These are phyloP conservation scores for Yarrowia bubula DNA, from an alignment of 805 yeast species.

Conservation along the genomic window DNA sequence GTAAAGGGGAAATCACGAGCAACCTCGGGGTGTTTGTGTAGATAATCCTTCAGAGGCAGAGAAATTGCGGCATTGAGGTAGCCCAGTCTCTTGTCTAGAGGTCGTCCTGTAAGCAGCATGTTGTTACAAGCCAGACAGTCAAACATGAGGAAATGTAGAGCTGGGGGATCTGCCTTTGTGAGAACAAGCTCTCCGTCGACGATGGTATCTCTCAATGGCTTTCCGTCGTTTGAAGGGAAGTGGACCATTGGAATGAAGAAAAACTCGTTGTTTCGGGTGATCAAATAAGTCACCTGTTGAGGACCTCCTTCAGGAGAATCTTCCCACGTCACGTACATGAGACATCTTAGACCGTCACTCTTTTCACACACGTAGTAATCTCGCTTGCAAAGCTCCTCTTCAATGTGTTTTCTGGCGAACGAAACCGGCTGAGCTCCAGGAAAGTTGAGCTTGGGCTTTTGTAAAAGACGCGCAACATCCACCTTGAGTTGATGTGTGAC, in stretches of 20 bases:
- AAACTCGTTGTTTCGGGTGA: conserved; percentile 86
- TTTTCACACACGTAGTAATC: conserved; percentile 96
- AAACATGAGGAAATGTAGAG: conserved; percentile 74
- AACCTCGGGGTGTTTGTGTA: conserved; percentile 67
- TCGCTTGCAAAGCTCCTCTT: conserved; percentile 55
- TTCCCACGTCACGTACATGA: conserved; percentile 56
- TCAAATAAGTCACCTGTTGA: conserved; percentile 84
- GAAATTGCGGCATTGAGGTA: conserved; percentile 77
- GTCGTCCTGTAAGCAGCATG: conserved; percentile 62
- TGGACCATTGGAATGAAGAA: conserved; percentile 74
- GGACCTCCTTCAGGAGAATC: conserved; percentile 43
- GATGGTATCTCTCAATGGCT: conserved; percentile 81
- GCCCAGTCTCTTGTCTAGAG: conserved; percentile 79
- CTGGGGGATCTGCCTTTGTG: conserved; percentile 42
- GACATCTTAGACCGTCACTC: conserved; percentile 86
- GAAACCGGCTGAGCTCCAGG: conserved; percentile 97
- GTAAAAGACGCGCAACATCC: conserved; percentile 62
- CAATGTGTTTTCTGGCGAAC: conserved; percentile 71
- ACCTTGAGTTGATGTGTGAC: conserved; percentile 65
- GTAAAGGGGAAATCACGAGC: conserved; percentile 80
- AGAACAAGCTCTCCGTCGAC: conserved; percentile 92
- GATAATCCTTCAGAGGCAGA: conserved; percentile 74
- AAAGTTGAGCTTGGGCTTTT: conserved; percentile 56
- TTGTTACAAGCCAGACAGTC: conserved; percentile 83
- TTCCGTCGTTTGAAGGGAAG: conserved; percentile 60